phyloP scores from a whole-genome alignment of 768 basidiomycete genomes.

The Chalciporus pseudorubinellus region DNA sequence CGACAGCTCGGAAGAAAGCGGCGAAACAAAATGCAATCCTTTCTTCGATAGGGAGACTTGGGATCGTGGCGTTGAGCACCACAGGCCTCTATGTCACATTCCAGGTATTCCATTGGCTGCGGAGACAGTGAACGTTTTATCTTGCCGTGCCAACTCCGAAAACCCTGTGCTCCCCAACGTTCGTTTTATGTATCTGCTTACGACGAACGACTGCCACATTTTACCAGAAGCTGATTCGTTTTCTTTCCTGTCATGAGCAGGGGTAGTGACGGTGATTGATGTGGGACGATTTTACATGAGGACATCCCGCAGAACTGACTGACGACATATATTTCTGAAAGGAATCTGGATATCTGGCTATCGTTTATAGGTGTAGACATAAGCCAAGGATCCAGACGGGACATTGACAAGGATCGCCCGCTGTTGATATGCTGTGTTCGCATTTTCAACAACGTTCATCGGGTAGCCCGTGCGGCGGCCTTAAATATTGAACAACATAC shows the following conservation, averaged over 20 bases:
- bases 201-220: constrained; percentile 21
- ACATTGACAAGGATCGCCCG: no score
- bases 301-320: constrained; percentile 28
- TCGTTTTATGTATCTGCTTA: constrained; percentile 27
- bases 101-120: constrained; percentile 21
- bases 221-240: constrained; percentile 19
- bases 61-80: constrained; percentile 42
- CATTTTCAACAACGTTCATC: no score
- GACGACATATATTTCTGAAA: constrained; percentile 24
- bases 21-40: constrained; percentile 67
- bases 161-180: constrained; percentile 30
- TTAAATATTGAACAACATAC: no score
- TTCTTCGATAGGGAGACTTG: constrained; percentile 46
- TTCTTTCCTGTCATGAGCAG: constrained; percentile 17
- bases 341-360: constrained; percentile 15
- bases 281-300: constrained; percentile 33
- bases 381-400: no score
- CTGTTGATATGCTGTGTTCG: no score
- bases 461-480: no score
- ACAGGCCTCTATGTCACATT: constrained; percentile 38
- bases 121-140: constrained; percentile 12
- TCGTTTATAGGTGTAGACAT: constrained; percentile 36
- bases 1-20: constrained; percentile 70
- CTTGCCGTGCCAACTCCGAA: constrained; percentile 28
- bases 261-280: constrained; percentile 36